phyloP scores from a whole-genome alignment of 2,329 filamentous ascomycete species.

The Sclerotinia nivalis region DNA sequence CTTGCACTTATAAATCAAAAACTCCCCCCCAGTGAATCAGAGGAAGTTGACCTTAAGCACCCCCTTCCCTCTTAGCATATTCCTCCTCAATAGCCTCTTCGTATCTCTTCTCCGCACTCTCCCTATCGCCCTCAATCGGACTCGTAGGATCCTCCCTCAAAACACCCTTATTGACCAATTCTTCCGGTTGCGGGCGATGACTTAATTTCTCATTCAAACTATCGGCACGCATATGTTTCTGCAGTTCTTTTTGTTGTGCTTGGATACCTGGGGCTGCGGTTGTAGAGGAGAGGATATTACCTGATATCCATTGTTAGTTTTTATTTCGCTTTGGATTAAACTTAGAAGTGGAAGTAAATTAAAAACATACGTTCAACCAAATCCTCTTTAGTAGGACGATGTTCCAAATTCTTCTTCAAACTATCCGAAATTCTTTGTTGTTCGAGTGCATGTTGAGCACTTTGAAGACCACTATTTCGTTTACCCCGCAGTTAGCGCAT shows the following conservation, averaged over 20 bases:
- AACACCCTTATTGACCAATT: slow-evolving; percentile 77
- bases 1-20: not conserved
- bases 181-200: slow-evolving; percentile 72
- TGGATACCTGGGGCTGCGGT: slow-evolving; percentile 76
- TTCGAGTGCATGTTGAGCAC: slow-evolving; percentile 61
- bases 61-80: slow-evolving; percentile 63
- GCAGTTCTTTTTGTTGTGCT: slow-evolving; percentile 79
- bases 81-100: slow-evolving; percentile 64
- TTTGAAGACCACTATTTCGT: slow-evolving; percentile 57
- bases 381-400: slow-evolving; percentile 68
- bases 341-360: no score
- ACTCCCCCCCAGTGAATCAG: not conserved
- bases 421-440: slow-evolving; percentile 63
- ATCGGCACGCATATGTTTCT: slow-evolving; percentile 85
- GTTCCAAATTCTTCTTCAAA: slow-evolving; percentile 63
- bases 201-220: slow-evolving; percentile 84
- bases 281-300: slow-evolving; percentile 82
- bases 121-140: slow-evolving; percentile 24
- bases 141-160: slow-evolving; percentile 66
- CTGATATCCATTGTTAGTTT: slow-evolving; percentile 47
- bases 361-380: slow-evolving; percentile 70
- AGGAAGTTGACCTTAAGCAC: slow-evolving; percentile 48
- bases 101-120: slow-evolving; percentile 50
- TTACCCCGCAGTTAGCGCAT: slow-evolving; percentile 34
- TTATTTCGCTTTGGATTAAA: not conserved